These are phyloP conservation scores for Aphanomyces cochlioides DNA, from an alignment of 352 stramenopile genomes.

Conservation along the genomic window DNA sequence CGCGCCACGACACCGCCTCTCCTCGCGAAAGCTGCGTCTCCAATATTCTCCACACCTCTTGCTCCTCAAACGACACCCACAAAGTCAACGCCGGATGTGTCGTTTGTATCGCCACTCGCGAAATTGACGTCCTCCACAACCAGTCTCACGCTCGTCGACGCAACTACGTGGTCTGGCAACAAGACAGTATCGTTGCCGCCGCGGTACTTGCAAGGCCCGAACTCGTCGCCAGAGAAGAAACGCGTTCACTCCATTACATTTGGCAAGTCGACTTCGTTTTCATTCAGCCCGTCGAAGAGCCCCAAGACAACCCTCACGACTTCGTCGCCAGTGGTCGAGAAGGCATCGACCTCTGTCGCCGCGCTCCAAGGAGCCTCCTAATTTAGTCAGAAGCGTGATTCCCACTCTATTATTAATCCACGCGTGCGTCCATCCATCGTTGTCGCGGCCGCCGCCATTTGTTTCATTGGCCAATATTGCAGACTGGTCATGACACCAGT, in stretches of 20 bases:
- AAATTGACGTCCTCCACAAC: neutral
- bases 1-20: neutral
- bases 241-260: constrained; percentile 78
- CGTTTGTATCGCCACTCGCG: neutral
- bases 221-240: constrained; percentile 59
- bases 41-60: neutral
- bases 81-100: neutral
- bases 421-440: too few relatives aligned
- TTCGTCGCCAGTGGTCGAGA: neutral
- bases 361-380: neutral
- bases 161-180: neutral
- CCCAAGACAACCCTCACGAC: constrained; percentile 3
- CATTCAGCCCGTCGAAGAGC: constrained; percentile 40
- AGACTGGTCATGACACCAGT: neutral
- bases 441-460: neutral
- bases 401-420: too few relatives aligned
- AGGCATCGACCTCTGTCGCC: neutral
- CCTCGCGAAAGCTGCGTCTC: neutral
- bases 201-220: constrained; percentile 54
- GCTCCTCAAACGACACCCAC: constrained; percentile 7
- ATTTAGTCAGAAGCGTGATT: neutral
- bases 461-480: neutral
- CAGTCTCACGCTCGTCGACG: neutral
- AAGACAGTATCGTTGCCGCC: constrained; percentile 42
- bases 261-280: constrained; percentile 64